Conservation (phyloP, 768 basidiomycete genomes). For the Dendrothele bispora region DNA sequence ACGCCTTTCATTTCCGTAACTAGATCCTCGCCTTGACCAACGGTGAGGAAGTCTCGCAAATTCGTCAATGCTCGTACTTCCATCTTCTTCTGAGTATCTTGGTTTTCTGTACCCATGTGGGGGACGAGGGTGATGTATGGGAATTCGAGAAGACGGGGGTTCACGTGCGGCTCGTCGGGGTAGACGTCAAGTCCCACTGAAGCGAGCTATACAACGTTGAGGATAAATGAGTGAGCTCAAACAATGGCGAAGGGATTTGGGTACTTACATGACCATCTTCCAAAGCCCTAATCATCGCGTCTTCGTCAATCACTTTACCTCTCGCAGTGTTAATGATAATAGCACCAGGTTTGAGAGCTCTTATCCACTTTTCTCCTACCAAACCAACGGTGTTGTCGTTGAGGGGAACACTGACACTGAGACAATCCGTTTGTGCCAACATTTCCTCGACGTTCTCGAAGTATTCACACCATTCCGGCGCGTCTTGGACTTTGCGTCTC, state of each 20-base stretch:
- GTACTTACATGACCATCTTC: conserved; percentile 82
- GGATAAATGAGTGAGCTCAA: conserved; percentile 8
- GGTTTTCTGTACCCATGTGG: conserved; percentile 89
- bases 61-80: conserved; percentile 84
- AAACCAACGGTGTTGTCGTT: conserved; percentile 70
- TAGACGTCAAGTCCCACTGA: conserved; percentile 86
- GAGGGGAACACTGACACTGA: conserved; percentile 86
- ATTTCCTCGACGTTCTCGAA: conserved; percentile 62
- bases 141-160: conserved; percentile 78
- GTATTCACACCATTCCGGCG: conserved; percentile 78
- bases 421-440: conserved; percentile 71
- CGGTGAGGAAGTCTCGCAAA: conserved; percentile 64
- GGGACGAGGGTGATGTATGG: conserved; percentile 84
- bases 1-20: conserved; percentile 51
- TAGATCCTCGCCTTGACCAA: conserved; percentile 65
- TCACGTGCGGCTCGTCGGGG: conserved; percentile 80
- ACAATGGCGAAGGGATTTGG: neutral
- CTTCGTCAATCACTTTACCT: conserved; percentile 90
- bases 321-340: conserved; percentile 87
- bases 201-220: conserved; percentile 48
- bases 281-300: conserved; percentile 80
- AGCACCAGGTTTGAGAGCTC: conserved; percentile 72
- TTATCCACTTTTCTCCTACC: conserved; percentile 75
- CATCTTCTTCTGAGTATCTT: conserved; percentile 80
- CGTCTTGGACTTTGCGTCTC: conserved; percentile 53